A percentile compares a stretch with the other conserved stretches of the same genome.
phyloP scores from a whole-genome alignment of 2,329 filamentous ascomycete species.

The Microdochium nivale region DNA sequence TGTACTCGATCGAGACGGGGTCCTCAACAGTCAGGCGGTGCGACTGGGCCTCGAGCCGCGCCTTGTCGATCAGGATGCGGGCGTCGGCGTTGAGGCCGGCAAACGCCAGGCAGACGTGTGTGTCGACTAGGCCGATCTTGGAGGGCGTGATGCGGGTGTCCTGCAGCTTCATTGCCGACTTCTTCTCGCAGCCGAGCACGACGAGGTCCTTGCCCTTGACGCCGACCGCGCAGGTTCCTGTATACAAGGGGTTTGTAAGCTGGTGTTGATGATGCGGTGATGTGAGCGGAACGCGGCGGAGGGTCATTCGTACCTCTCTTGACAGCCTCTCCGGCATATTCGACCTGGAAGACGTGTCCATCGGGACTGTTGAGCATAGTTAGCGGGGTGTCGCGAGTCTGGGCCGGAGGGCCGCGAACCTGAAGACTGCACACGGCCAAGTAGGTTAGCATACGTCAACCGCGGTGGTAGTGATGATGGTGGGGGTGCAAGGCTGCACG shows the following conservation, averaged over 20 bases:
- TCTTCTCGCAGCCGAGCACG: conserved; percentile 95
- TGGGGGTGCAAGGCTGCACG: conserved; percentile 29
- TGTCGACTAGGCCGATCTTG: conserved; percentile 94
- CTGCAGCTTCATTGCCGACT: conserved; percentile 98
- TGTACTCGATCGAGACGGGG: conserved; percentile 96
- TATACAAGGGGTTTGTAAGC: conserved; percentile 4
- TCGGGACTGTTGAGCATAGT: conserved; percentile 66
- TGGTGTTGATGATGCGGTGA: conserved; percentile 7
- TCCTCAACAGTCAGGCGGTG: conserved; percentile 96
- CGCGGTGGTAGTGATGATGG: conserved; percentile 18
- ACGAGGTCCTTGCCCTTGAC: conserved; percentile 94
- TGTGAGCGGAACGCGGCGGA: neutral
- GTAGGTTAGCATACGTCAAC: conserved; percentile 32
- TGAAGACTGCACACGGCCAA: conserved; percentile 60
- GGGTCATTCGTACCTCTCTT: conserved; percentile 69
- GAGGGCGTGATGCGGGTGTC: conserved; percentile 98
- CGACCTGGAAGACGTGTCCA: conserved; percentile 98
- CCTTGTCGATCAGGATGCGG: conserved; percentile 96
- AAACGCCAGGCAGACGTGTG: conserved; percentile 93
- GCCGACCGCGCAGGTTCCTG: conserved; percentile 94
- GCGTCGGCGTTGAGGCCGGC: conserved; percentile 97
- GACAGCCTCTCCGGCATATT: conserved; percentile 97
- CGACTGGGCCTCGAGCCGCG: conserved; percentile 91
- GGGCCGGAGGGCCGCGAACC: conserved; percentile 38
- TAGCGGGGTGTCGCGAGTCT: conserved; percentile 23